Evolutionary conservation across 192 early-diverging fungal species (phyloP).

Genomic region (Haplosporangium gracile): DNA sequence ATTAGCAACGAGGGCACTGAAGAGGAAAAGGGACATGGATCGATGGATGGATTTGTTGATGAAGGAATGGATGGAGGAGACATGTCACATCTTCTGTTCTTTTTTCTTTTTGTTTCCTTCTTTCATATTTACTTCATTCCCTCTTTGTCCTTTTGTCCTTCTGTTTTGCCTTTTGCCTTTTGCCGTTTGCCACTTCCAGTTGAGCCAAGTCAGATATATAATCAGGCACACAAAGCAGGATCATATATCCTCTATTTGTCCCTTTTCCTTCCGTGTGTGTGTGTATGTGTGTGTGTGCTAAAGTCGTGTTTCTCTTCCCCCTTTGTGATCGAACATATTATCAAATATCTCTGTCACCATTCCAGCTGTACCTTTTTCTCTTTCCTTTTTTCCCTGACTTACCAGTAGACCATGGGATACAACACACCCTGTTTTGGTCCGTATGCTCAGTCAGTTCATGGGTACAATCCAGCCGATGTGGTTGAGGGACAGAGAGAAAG

Average conservation of each 20-base stretch:
- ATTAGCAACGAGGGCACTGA: too few species aligned
- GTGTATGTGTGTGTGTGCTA: too few species aligned
- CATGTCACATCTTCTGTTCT: not conserved
- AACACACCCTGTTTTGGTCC: not conserved
- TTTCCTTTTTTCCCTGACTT: not conserved
- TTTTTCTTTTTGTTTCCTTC: not conserved
- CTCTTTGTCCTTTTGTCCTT: not conserved
- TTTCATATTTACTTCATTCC: not conserved
- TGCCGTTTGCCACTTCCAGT: too few species aligned
- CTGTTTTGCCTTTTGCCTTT: too few species aligned
- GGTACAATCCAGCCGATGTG: not conserved
- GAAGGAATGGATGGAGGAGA: too few species aligned
- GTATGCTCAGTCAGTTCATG: not conserved
- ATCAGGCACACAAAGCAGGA: too few species aligned
- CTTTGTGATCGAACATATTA: not conserved
- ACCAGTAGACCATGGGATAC: not conserved
- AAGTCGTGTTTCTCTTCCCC: too few species aligned
- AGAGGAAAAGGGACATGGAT: too few species aligned
- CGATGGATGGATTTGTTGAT: too few species aligned
- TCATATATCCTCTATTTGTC: too few species aligned
- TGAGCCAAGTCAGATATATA: too few species aligned
- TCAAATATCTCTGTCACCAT: not conserved
- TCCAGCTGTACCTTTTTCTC: not conserved
- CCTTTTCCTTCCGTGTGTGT: too few species aligned
- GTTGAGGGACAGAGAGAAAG: not conserved